Evolutionary conservation across 2,329 filamentous ascomycete species (phyloP).

Genomic region (Alternaria longipes): DNA sequence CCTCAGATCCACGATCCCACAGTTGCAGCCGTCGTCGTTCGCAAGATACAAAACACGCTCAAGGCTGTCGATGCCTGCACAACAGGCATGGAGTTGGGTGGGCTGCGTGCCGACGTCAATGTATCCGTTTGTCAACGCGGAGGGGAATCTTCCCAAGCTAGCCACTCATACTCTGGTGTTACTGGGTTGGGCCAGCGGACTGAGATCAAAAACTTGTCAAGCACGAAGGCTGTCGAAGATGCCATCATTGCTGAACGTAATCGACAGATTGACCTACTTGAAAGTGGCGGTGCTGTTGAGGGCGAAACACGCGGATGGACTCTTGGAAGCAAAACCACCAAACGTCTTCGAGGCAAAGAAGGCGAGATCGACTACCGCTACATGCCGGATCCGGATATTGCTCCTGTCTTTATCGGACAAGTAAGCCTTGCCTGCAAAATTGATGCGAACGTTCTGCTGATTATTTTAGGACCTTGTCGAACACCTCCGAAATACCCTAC

Average conservation of each 20-base stretch:
- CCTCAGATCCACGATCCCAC: conserved; percentile 87
- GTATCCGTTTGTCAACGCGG: conserved; percentile 77
- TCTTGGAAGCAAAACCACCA: conserved; percentile 82
- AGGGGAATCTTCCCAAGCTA: conserved; percentile 30
- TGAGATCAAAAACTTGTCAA: conserved; percentile 97
- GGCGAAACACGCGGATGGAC: conserved; percentile 96
- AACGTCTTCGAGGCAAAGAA: conserved; percentile 86
- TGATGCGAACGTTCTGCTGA: conserved; percentile 12
- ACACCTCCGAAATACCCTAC: conserved; percentile 70
- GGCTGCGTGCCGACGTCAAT: conserved; percentile 92
- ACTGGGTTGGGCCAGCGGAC: conserved; percentile 81
- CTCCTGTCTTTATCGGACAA: conserved; percentile 76
- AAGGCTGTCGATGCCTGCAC: conserved; percentile 85
- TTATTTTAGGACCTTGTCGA: conserved; percentile 67
- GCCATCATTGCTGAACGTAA: conserved; percentile 91
- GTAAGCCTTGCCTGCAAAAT: conserved; percentile 31
- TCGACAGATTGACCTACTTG: conserved; percentile 82
- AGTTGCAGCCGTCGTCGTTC: conserved; percentile 86
- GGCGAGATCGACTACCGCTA: conserved; percentile 98
- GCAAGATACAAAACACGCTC: conserved; percentile 85
- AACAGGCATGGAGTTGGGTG: conserved; percentile 91
- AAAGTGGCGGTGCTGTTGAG: conserved; percentile 75
- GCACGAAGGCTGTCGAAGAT: conserved; percentile 93
- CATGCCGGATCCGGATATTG: conserved; percentile 95
- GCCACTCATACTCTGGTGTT: conserved; percentile 65